These are phyloP conservation scores for Sporobolomyces roseus DNA, from an alignment of 768 basidiomycete species.

Conservation along the genomic window DNA sequence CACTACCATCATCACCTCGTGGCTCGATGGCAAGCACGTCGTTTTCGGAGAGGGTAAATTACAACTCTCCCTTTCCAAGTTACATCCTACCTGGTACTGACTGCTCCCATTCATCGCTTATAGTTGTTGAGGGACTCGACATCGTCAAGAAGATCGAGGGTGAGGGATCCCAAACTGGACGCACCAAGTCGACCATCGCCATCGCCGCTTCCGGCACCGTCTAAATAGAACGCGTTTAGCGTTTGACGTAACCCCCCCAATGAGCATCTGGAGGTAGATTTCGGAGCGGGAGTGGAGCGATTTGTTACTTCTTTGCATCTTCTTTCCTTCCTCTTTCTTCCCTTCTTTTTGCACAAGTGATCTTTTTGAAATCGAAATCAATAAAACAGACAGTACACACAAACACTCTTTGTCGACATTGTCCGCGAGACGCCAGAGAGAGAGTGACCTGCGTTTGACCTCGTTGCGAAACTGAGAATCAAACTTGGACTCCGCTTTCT, in stretches of 20 bases:
- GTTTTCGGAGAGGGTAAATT: slow-evolving; percentile 47
- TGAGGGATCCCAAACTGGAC: slow-evolving; percentile 43
- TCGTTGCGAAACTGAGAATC: too few relatives aligned
- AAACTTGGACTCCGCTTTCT: not conserved
- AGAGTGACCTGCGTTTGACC: too few relatives aligned
- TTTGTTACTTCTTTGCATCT: not conserved
- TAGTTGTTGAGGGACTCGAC: slow-evolving; percentile 43
- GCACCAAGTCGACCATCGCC: slow-evolving; percentile 25
- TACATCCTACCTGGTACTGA: not conserved
- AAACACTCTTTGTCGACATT: not conserved
- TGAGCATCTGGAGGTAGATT: not conserved
- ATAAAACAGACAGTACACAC: slow-evolving; percentile 4
- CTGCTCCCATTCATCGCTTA: not conserved
- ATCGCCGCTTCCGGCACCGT: slow-evolving; percentile 32
- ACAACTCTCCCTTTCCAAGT: not conserved
- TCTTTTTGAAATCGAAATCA: too few relatives aligned
- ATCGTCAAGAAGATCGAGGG: slow-evolving; percentile 46
- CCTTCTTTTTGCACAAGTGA: slow-evolving; percentile 4
- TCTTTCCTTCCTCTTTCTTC: not conserved
- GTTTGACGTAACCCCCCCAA: too few relatives aligned
- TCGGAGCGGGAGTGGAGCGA: not conserved
- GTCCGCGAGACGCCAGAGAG: not conserved
- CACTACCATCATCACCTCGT: slow-evolving; percentile 56
- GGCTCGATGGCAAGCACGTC: slow-evolving; percentile 47
- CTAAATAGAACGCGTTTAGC: too few relatives aligned